Evolutionary conservation across 2,329 filamentous ascomycete species (phyloP), one percentile per base, ranked within the genome.

Genomic region (Aphanocladium album): DNA sequence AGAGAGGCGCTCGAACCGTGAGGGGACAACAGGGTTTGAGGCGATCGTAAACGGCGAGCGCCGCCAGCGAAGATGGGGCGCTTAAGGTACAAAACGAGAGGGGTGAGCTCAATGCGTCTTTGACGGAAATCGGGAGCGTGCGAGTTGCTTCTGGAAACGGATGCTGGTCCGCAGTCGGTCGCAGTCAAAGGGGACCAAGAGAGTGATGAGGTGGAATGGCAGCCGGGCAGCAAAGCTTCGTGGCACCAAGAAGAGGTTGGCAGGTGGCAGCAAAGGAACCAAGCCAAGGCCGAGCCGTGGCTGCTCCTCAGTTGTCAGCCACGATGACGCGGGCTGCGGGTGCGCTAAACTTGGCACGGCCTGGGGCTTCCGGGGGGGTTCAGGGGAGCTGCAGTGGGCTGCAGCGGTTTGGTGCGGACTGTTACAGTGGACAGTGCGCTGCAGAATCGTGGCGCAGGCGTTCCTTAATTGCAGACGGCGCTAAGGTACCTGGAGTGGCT

Each of bases 241-340:
- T 43, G 56, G 46, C 47, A 59, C 25, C 25, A n/a, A 52, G n/a
- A 21, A 59, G 25, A n/a, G n/a, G n/a, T n/a, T n/a, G n/a, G n/a
- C n/a, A 33, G n/a, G 56, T 43, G 37, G 56, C 47, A 35, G 46
- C n/a, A n/a, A 25, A 8, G 49, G 45, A 37, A 43, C 46, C 25
- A 43, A 16, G n/a, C n/a, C 41, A 23, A 58, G 46, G 46, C 56
- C 35, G 17, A 43, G 46, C 14, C n/a, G 54, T 56, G 37, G 46
- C 43, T 37, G 49, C 45, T 57, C 55, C 55, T 51, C 47, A 33
- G 46, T 35, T 45, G 21, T 57, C 56, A 59, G 56, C 56, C 56
- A 59, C 56, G 47, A 59, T 59, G 56, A 59, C 56, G 56, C 56
- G 56, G 45, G 45, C 45, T 47, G 11, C 45, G 7, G n/a, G n/a